Base-by-base conservation (phyloP, 148 eudicot species). In the Dianthus caryophyllus region DNA sequence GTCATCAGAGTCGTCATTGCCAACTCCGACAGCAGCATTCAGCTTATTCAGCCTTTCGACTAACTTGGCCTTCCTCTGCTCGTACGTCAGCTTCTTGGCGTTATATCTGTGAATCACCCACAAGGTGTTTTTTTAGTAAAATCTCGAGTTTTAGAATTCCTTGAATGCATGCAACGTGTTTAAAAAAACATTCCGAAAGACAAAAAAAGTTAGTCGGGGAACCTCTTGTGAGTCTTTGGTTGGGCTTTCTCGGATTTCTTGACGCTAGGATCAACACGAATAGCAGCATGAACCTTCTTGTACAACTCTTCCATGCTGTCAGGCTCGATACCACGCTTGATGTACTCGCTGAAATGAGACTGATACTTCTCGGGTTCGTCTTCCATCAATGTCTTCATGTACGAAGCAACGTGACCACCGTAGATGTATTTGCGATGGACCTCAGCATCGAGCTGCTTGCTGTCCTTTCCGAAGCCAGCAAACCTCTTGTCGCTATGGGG, bases 301-400 rank as follows among this genome's bases (percentile, higher is more conserved):
- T 87, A 89, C 75, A 89, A 2, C 33, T 77, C 87, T 71, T 89
- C 96, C 63, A 87, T 58, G 55, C 67, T 71, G 73, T 87, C 92
- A 50, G 92, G 67, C 24, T 78, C 85, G 49, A 89, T 68, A 2
- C 87, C 92, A 57, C 18, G 80, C 68, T 89, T 89, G 17, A 82
- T 48, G 56, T 81, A 89, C 43, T 83, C 79, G 21, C 88, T 79
- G 78, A 89, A 89, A 69, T 87, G 92, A 53, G 87, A 26, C 73
- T 89, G 96, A 65, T 78, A 89, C 68, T 89, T 89, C 71, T 89
- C 96, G 15, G 92, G 92, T 80, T 87, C 96, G 74, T 89, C 96
- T 71, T 89, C 96, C 70, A 61, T 69, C 76, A 89, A 72, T 18
- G 85, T 81, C 96, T 89, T 84, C 94, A 90, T 90, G 69, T 89